Percentiles rank a stretch among this genome's conserved stretches.
These are phyloP conservation scores for Pochonia chlamydosporia DNA, from an alignment of 2,329 filamentous ascomycete species.

Conservation along the genomic window DNA sequence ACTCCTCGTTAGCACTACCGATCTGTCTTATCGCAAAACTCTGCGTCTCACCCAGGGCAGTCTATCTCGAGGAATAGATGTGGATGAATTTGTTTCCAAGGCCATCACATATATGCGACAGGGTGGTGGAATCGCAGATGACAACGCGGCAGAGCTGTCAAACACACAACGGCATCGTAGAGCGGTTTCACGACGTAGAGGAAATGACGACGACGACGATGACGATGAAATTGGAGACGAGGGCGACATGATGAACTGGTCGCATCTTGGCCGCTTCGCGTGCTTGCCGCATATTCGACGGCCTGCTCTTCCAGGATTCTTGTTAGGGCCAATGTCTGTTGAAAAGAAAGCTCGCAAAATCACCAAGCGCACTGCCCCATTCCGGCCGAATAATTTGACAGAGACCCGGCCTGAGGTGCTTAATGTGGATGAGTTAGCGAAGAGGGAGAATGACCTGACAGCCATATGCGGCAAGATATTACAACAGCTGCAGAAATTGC, in stretches of 20 bases:
- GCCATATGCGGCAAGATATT: constrained; percentile 72
- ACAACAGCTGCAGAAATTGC: constrained; percentile 47
- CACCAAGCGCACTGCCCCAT: constrained; percentile 63
- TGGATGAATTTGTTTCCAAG: constrained; percentile 88
- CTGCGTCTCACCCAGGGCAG: constrained; percentile 69
- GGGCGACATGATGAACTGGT: constrained; percentile 81
- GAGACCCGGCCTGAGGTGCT: constrained; percentile 77
- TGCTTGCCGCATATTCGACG: constrained; percentile 68
- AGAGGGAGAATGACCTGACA: constrained; percentile 74
- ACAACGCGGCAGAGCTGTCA: constrained; percentile 44
- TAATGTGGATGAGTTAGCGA: constrained; percentile 64
- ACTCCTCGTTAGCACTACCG: constrained; percentile 74
- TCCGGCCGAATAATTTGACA: constrained; percentile 61
- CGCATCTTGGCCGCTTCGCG: constrained; percentile 70
- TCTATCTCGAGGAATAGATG: constrained; percentile 68
- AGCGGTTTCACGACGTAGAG: constrained; percentile 18
- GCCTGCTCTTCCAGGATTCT: constrained; percentile 73
- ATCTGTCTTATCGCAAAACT: constrained; percentile 74
- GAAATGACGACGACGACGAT: constrained; percentile 42
- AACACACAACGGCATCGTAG: constrained; percentile 43
- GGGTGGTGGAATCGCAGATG: constrained; percentile 49
- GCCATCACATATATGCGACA: constrained; percentile 82
- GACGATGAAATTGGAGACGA: constrained; percentile 62
- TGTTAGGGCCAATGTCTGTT: constrained; percentile 82
- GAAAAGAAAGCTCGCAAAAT: constrained; percentile 75